These are phyloP conservation scores for Aureobasidium sp. DNA, from an alignment of 2,329 filamentous ascomycete genomes.

Conservation along the genomic window DNA sequence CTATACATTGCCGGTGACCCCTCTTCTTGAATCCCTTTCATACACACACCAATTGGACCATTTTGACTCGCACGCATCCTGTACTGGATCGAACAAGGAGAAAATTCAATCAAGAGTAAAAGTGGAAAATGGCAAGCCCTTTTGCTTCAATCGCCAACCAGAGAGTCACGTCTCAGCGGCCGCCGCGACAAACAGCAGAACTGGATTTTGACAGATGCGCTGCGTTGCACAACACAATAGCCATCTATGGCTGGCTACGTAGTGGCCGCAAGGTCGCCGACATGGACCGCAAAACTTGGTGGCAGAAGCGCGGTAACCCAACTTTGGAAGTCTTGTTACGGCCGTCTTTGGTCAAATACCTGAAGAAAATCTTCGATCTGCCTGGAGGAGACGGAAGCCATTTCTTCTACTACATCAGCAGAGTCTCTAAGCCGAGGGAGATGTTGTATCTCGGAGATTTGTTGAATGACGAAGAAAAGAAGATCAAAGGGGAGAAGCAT, in stretches of 20 bases:
- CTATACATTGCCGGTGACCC: background rate
- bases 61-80: background rate
- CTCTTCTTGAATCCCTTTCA: background rate
- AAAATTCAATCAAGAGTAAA: background rate
- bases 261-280: slow-evolving; percentile 26
- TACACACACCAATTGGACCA: background rate
- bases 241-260: slow-evolving; percentile 30
- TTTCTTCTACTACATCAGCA: slow-evolving; percentile 29
- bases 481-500: slow-evolving; percentile 24
- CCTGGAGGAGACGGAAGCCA: slow-evolving; percentile 19
- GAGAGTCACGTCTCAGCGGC: slow-evolving; percentile 23
- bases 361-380: slow-evolving; percentile 29
- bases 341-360: slow-evolving; percentile 24
- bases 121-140: slow-evolving; percentile 9
- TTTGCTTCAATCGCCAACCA: slow-evolving; percentile 28
- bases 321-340: slow-evolving; percentile 23
- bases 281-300: slow-evolving; percentile 28
- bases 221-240: slow-evolving; percentile 28
- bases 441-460: slow-evolving; percentile 27
- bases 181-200: slow-evolving; percentile 21
- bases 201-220: slow-evolving; percentile 28
- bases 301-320: slow-evolving; percentile 26
- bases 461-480: slow-evolving; percentile 24
- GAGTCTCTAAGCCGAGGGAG: slow-evolving; percentile 24
- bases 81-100: background rate